Evolutionary conservation across 805 yeast genomes (phyloP).

Genomic region (Starmera dryadoides): DNA sequence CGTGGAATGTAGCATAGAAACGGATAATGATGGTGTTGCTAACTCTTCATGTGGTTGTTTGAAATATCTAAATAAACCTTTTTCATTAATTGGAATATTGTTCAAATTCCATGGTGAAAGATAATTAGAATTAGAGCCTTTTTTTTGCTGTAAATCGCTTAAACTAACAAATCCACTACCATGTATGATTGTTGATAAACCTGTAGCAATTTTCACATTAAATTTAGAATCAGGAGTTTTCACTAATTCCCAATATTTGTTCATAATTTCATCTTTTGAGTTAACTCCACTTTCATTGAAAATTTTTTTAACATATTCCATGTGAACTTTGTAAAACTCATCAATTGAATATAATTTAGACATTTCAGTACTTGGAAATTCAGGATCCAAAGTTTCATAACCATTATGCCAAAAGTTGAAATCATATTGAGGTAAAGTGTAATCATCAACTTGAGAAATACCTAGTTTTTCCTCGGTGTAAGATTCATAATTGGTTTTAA

Average conservation of each 20-base stretch:
- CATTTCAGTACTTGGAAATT: constrained; percentile 29
- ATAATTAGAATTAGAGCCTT: constrained; percentile 1
- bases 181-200: constrained; percentile 28
- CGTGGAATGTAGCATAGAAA: constrained; percentile 47
- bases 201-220: constrained; percentile 29
- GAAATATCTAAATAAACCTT: constrained; percentile 39
- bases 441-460: constrained; percentile 24
- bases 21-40: constrained; percentile 35
- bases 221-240: constrained; percentile 20
- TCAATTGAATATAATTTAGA: constrained; percentile 48
- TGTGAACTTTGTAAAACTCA: constrained; percentile 53
- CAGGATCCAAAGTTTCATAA: constrained; percentile 30
- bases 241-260: constrained; percentile 35
- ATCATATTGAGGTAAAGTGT: constrained; percentile 33
- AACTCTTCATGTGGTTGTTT: constrained; percentile 36
- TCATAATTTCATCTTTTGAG: constrained; percentile 26
- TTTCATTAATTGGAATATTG: constrained; percentile 42
- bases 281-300: constrained; percentile 2
- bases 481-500: constrained; percentile 41
- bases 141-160: constrained; percentile 13
- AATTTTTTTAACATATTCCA: constrained; percentile 29
- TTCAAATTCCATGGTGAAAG: constrained; percentile 50
- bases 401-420: constrained; percentile 37
- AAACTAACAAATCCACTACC: constrained; percentile 30
- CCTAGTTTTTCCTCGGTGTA: constrained; percentile 36